Conservation (phyloP, 192 early-diverging fungal species). For the Piromyces finnis region DNA sequence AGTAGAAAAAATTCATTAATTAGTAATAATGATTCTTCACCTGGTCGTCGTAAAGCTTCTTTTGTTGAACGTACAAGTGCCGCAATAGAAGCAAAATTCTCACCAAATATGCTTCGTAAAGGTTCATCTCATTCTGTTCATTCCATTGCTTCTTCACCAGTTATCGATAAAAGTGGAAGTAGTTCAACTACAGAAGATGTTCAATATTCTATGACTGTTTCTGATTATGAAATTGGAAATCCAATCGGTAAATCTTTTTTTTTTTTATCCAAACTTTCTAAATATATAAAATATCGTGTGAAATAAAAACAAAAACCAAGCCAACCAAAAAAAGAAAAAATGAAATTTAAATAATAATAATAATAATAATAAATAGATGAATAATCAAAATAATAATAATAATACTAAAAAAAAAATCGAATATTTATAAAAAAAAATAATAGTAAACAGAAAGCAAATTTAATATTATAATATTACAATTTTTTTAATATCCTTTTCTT, state of each 20-base stretch:
- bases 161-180: neutral
- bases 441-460: no score
- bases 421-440: no score
- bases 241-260: neutral
- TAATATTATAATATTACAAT: no score
- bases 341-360: no score
- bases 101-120: neutral
- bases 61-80: neutral
- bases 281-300: no score
- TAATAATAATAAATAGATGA: no score
- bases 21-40: neutral
- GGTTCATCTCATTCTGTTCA: neutral
- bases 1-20: neutral
- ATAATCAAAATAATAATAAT: no score
- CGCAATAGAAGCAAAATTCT: neutral
- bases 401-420: no score
- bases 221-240: neutral
- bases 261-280: neutral
- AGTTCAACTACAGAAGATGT: neutral
- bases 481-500: neutral
- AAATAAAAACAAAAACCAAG: no score
- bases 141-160: neutral
- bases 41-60: neutral
- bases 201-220: neutral
- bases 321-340: no score